Evolutionary conservation across 2,329 filamentous ascomycete genomes (phyloP).

Genomic region (Hansfordia pulvinata): DNA sequence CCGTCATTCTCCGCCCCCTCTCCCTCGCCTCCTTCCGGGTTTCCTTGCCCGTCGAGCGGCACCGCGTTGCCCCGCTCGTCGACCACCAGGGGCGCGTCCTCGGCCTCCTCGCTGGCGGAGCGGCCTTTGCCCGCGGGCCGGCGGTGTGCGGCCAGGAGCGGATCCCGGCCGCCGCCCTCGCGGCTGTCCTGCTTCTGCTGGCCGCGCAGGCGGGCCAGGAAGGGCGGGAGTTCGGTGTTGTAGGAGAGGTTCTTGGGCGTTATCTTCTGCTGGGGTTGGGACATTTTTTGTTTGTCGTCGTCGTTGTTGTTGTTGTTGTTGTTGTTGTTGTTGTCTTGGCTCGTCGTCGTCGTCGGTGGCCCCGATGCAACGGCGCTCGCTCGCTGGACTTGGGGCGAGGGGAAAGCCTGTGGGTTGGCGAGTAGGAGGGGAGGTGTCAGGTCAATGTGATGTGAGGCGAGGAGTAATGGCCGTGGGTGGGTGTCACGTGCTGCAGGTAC

Average conservation of each 20-base stretch:
- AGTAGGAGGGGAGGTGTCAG: too few species aligned
- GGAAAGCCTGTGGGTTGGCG: too few species aligned
- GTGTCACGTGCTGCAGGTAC: too few species aligned
- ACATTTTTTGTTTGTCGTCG: too few species aligned
- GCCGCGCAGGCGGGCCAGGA: conserved; percentile 42
- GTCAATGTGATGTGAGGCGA: too few species aligned
- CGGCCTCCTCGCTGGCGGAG: conserved; percentile 54
- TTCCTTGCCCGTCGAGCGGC: conserved; percentile 13
- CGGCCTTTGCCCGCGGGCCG: conserved; percentile 35
- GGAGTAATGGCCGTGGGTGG: too few species aligned
- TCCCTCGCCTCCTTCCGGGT: conserved; percentile 20
- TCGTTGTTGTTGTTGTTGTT: conserved; percentile 3
- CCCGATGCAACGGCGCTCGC: too few species aligned
- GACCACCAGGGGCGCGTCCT: conserved; percentile 64
- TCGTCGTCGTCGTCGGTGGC: not conserved
- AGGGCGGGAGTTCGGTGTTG: conserved; percentile 43
- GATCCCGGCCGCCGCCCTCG: conserved; percentile 35
- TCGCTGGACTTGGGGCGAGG: too few species aligned
- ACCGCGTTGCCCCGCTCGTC: conserved; percentile 59
- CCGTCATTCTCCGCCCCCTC: conserved; percentile 11
- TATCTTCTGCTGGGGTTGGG: conserved; percentile 40
- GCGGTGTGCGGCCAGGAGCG: conserved; percentile 33
- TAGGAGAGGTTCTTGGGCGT: conserved; percentile 60
- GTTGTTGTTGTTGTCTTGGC: conserved; percentile 1
- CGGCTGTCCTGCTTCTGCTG: conserved; percentile 32